A percentile compares a stretch with the other conserved stretches of the same genome.
These are phyloP conservation scores for Bimuria novae-zelandiae DNA, from an alignment of 2,329 filamentous ascomycete species.

Conservation along the genomic window DNA sequence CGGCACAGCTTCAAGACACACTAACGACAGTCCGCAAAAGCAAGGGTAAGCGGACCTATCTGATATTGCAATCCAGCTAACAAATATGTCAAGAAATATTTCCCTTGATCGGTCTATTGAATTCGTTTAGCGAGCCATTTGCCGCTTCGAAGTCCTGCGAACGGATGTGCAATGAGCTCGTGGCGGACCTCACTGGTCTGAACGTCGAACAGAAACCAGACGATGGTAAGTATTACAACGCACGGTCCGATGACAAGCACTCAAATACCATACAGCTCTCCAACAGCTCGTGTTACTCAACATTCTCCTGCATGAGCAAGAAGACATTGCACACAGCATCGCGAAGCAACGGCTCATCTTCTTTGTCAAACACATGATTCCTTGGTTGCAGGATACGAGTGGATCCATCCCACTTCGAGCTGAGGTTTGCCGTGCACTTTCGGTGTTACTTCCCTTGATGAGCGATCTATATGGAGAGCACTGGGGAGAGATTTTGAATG, in stretches of 20 bases:
- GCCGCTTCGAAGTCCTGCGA: conserved; percentile 53
- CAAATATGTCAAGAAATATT: conserved; percentile 46
- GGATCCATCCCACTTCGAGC: conserved; percentile 58
- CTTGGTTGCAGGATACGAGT: conserved; percentile 65
- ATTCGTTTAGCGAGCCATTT: conserved; percentile 55
- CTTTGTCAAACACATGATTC: conserved; percentile 76
- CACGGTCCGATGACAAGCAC: not conserved
- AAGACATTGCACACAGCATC: conserved; percentile 54
- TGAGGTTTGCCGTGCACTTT: conserved; percentile 59
- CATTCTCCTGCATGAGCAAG: conserved; percentile 55
- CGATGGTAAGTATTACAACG: conserved; percentile 42
- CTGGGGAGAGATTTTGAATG: conserved; percentile 64
- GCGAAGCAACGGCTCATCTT: conserved; percentile 74
- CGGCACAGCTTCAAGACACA: conserved; percentile 41
- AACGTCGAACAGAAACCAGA: conserved; percentile 49
- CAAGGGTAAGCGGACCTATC: conserved; percentile 18
- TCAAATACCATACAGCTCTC: no score
- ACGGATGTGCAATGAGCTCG: conserved; percentile 63
- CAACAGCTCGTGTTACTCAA: conserved; percentile 60
- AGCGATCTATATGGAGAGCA: conserved; percentile 85
- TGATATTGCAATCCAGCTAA: not conserved
- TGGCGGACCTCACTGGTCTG: conserved; percentile 63
- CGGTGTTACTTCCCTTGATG: conserved; percentile 70
- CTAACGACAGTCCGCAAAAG: conserved; percentile 37
- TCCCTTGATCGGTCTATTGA: conserved; percentile 53